Evolutionary conservation across 306 rosid species (phyloP).

Genomic region (Cicer judaicum): DNA sequence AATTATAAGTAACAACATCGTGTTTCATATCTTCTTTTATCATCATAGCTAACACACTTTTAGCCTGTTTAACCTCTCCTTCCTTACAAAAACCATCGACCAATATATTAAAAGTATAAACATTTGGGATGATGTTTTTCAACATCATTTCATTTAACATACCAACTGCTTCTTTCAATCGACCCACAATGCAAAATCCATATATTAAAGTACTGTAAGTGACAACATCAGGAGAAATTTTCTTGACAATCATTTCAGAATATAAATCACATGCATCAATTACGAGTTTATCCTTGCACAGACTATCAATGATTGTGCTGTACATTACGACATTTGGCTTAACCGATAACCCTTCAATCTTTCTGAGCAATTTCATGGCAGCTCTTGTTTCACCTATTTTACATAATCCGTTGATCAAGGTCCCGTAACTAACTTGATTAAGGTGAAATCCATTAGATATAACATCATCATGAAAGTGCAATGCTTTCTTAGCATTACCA

Average conservation of each 20-base stretch:
- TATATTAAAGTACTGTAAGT: not conserved
- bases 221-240: not conserved
- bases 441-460: not conserved
- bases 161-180: not conserved
- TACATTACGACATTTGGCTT: slow-evolving; percentile 13
- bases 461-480: not conserved
- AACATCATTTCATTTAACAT: not conserved
- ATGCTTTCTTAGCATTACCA: not conserved
- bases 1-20: not conserved
- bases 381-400: not conserved
- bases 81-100: slow-evolving; percentile 13
- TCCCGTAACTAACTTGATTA: not conserved
- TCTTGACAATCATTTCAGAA: slow-evolving; percentile 5
- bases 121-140: too few relatives aligned
- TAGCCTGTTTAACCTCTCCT: not conserved
- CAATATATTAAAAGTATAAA: too few relatives aligned
- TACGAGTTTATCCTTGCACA: not conserved
- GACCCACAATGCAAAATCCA: slow-evolving; percentile 8
- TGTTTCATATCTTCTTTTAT: not conserved
- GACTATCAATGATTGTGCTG: not conserved
- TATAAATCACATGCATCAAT: not conserved
- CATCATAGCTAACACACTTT: slow-evolving; percentile 16
- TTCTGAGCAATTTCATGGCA: not conserved
- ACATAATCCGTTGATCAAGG: not conserved
- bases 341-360: not conserved